Base-by-base conservation (phyloP, 2,329 filamentous ascomycete species). In the Stachybotrys chlorohalonatus region DNA sequence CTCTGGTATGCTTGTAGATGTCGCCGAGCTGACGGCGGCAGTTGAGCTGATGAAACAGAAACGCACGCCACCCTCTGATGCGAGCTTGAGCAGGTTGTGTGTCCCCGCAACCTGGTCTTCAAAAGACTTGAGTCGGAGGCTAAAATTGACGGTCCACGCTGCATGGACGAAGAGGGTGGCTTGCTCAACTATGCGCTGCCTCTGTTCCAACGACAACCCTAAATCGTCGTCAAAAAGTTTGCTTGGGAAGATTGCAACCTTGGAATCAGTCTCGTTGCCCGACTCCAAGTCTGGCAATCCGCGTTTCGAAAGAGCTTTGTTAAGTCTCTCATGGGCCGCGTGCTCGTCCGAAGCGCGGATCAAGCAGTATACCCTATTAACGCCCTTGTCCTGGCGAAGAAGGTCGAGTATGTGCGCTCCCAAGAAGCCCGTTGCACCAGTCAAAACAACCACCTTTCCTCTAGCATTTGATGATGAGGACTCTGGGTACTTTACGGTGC, bases 361-460 rank as follows among this genome's bases (percentile, higher is more conserved):
- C 16, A 89, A 52, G 9, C 64, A 65, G 32, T 59, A 60, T 0
- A 64, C 16, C 30, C 31, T 63, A 0, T 50, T 30, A 1, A 63
- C 8, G 0, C 39, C 3, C 0, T 31, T 1, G n/a, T 62, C 53
- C 1, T 55, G 48, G 0, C 47, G 57, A 7, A 65, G 58, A 30
- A 58, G 36, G 3, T 64, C 48, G 5, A 67, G 59, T 1, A 85
- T 70, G 59, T 86, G 83, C 0, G 81, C 75, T 1, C 85, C 85
- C 0, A 88, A 72, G 1, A 83, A 84, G 1, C 85, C 85, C 0
- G 85, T 88, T 0, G 79, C 78, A 1, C 85, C 85, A 0, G 85
- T 88, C 4, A 88, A 65, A 1, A 84, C 66, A 1, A 65, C 55
- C 0, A 45, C 53, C 1, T 52, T 54, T 1, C 51, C 57, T 0